Conservation (phyloP, 441 rosid species). For the Croton setiger region DNA sequence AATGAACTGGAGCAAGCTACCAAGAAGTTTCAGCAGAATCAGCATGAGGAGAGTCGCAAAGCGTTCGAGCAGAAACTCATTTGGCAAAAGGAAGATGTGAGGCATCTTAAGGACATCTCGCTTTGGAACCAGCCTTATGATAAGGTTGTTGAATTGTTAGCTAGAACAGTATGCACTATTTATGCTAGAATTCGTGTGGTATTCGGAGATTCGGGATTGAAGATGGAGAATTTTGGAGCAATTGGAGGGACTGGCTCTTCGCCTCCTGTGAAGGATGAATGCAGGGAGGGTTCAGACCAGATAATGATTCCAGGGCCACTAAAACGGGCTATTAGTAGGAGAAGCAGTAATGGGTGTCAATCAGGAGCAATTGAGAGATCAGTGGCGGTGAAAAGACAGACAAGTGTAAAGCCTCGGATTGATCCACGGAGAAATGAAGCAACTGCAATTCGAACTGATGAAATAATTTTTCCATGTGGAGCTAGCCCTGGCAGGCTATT, state of each 20-base stretch:
- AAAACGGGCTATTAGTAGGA: constrained; percentile 50
- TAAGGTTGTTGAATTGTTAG: constrained; percentile 88
- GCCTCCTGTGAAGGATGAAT: constrained; percentile 29
- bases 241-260: constrained; percentile 23
- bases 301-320: constrained; percentile 32
- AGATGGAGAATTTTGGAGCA: constrained; percentile 26
- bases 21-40: constrained; percentile 71
- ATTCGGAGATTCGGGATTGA: constrained; percentile 60
- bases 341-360: constrained; percentile 29
- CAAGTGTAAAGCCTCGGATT: constrained; percentile 31
- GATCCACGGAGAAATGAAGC: constrained; percentile 45
- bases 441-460: constrained; percentile 45
- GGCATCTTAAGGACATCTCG: constrained; percentile 75
- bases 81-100: constrained; percentile 95
- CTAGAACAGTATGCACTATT: constrained; percentile 80
- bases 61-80: constrained; percentile 87
- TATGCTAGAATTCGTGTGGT: constrained; percentile 66
- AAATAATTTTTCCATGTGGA: constrained; percentile 69
- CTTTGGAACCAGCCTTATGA: constrained; percentile 89
- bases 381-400: constrained; percentile 27
- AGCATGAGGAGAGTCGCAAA: constrained; percentile 76
- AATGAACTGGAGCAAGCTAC: constrained; percentile 78
- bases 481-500: constrained; percentile 79
- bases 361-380: constrained; percentile 38
- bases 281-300: constrained; percentile 27